phyloP scores from a whole-genome alignment of 306 rosid species.

The Mimosa bimucronata region DNA sequence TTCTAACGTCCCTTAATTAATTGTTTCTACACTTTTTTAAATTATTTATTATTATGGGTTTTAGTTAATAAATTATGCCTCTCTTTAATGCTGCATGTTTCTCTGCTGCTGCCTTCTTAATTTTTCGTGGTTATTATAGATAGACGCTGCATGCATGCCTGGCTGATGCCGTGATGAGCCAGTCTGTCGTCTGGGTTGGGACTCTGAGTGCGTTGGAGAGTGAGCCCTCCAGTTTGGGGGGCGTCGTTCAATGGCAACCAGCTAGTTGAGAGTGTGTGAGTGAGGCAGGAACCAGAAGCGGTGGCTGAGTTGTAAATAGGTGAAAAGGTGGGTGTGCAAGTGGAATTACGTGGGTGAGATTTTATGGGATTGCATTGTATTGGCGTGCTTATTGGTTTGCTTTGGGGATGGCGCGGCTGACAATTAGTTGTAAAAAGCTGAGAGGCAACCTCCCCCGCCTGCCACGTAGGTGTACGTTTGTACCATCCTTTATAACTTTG shows the following conservation, averaged over 20 bases:
- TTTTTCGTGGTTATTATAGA: background rate
- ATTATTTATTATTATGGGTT: background rate
- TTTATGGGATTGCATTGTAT: background rate
- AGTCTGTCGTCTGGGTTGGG: background rate
- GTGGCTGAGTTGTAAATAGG: conserved; percentile 41
- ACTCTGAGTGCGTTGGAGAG: background rate
- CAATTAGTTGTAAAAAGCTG: conserved; percentile 41
- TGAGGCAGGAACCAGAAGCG: conserved; percentile 31
- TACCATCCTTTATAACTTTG: conserved; percentile 34
- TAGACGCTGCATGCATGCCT: background rate
- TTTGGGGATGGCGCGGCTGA: conserved; percentile 11
- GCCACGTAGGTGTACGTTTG: conserved; percentile 37
- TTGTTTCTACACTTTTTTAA: background rate
- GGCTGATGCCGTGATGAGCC: background rate
- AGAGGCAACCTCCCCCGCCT: conserved; percentile 30
- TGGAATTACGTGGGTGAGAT: background rate
- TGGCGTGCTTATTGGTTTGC: conserved; percentile 8
- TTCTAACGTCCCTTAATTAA: background rate
- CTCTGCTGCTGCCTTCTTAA: background rate
- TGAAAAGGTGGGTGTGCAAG: background rate
- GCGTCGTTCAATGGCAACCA: background rate
- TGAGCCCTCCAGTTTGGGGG: background rate
- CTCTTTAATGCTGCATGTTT: background rate
- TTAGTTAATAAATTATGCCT: background rate
- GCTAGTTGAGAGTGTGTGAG: background rate